A percentile compares a stretch with the other conserved stretches of the same genome.
Evolutionary conservation across 225 moss, liverwort and hornwort species (phyloP).

Genomic region (Marchantia paleacea): DNA sequence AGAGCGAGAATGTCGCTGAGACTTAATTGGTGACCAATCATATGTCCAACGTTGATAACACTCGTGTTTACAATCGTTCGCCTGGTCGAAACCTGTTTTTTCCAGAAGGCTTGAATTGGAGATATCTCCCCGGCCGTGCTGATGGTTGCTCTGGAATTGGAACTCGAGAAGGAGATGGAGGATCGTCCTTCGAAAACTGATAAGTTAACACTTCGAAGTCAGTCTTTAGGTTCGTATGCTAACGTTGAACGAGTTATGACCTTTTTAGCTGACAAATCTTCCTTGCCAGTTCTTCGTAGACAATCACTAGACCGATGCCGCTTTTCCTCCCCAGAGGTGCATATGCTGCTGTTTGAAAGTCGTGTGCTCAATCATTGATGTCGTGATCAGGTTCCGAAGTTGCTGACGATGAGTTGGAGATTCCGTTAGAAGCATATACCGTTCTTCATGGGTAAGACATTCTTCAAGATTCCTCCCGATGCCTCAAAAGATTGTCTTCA

Average conservation of each 20-base stretch:
- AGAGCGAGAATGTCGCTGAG: too few relatives aligned
- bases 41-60: neutral
- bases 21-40: neutral
- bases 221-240: slow-evolving; percentile 9
- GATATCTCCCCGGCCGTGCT: neutral
- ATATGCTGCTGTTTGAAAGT: neutral
- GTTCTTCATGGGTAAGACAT: slow-evolving; percentile 38
- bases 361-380: neutral
- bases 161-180: slow-evolving; percentile 20
- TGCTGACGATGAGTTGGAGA: slow-evolving; percentile 28
- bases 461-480: neutral
- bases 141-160: slow-evolving; percentile 18
- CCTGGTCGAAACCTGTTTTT: neutral
- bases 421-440: slow-evolving; percentile 43
- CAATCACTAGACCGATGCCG: neutral
- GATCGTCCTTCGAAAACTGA: slow-evolving; percentile 12
- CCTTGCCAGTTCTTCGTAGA: neutral
- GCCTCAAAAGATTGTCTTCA: neutral
- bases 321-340: neutral
- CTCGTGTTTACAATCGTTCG: neutral
- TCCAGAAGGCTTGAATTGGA: neutral
- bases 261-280: too few relatives aligned
- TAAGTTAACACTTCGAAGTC: neutral
- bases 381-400: slow-evolving; percentile 22
- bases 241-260: neutral